These are phyloP conservation scores for Pseudogymnoascus sp. DNA, from an alignment of 2,329 filamentous ascomycete species.

Conservation along the genomic window DNA sequence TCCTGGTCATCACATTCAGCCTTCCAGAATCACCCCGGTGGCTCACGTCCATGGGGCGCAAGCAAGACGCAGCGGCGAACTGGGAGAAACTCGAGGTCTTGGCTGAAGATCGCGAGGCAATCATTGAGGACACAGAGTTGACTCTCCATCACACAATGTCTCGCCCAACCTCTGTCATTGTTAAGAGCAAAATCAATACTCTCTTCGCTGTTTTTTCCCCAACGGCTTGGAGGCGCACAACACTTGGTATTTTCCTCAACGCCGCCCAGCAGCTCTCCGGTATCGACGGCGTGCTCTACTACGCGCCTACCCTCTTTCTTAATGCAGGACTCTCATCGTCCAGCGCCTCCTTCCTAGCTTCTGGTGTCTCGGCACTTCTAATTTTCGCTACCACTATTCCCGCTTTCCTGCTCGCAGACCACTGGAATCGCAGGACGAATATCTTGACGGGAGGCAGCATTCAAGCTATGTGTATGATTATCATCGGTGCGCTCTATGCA, in stretches of 20 bases:
- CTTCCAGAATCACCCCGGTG: constrained; percentile 51
- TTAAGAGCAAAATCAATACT: constrained; percentile 15
- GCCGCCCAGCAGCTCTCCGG: constrained; percentile 53
- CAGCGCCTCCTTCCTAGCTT: constrained; percentile 51
- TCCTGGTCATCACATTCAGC: constrained; percentile 33
- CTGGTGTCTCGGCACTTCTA: constrained; percentile 50
- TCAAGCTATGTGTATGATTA: constrained; percentile 42
- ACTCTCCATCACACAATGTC: neutral
- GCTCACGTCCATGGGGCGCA: constrained; percentile 41
- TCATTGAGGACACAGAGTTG: neutral
- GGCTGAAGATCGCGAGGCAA: constrained; percentile 21
- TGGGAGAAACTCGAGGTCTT: constrained; percentile 27
- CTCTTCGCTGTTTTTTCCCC: constrained; percentile 29
- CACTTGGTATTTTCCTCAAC: constrained; percentile 48
- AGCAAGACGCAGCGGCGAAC: constrained; percentile 37
- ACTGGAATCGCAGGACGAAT: constrained; percentile 47
- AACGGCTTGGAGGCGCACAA: constrained; percentile 39
- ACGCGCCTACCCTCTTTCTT: constrained; percentile 52
- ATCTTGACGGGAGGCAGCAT: constrained; percentile 45
- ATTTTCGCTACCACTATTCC: constrained; percentile 52
- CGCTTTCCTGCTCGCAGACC: constrained; percentile 47
- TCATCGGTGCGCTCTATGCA: constrained; percentile 47
- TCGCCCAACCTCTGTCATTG: neutral
- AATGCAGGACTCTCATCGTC: constrained; percentile 49
- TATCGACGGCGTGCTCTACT: constrained; percentile 57